Evolutionary conservation across 495 filamentous ascomycete genomes (phyloP).

Genomic region (Hypoxylon crocopeplum): DNA sequence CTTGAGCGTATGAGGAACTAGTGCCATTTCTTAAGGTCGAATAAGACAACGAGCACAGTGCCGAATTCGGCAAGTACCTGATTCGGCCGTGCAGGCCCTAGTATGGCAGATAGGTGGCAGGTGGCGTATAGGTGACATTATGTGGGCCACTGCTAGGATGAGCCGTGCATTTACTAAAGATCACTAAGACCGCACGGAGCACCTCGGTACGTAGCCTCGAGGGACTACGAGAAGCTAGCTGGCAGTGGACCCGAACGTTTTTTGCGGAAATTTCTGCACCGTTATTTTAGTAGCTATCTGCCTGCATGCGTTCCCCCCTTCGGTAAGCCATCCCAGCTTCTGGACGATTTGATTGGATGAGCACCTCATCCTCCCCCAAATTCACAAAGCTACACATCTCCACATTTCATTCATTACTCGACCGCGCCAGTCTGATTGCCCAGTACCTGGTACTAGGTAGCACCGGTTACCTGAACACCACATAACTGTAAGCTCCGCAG

Average conservation of each 20-base stretch:
- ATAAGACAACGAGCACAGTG: slow-evolving; percentile 35
- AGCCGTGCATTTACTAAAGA: slow-evolving; percentile 21
- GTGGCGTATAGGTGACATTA: slow-evolving; percentile 21
- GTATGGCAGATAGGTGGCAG: slow-evolving; percentile 22
- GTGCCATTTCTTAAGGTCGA: slow-evolving; percentile 12
- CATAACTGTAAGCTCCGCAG: neutral
- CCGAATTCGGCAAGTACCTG: slow-evolving; percentile 36
- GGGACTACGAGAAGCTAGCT: slow-evolving; percentile 2
- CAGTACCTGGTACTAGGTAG: slow-evolving; percentile 16
- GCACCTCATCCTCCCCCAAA: slow-evolving; percentile 20
- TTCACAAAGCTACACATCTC: slow-evolving; percentile 11
- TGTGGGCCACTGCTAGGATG: slow-evolving; percentile 13
- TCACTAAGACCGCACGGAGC: slow-evolving; percentile 27
- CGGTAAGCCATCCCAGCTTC: slow-evolving; percentile 31
- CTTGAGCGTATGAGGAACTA: no score
- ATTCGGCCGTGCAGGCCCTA: slow-evolving; percentile 16
- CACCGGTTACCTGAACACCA: neutral
- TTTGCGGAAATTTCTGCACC: slow-evolving; percentile 41
- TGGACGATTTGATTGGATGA: slow-evolving; percentile 15
- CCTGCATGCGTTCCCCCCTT: slow-evolving; percentile 36
- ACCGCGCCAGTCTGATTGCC: slow-evolving; percentile 19
- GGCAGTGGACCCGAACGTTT: slow-evolving; percentile 13
- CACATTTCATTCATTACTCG: slow-evolving; percentile 23
- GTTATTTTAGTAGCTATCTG: slow-evolving; percentile 35
- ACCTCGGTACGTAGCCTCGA: neutral